Conservation (phyloP, 2,329 filamentous ascomycete genomes). For the Emydomyces testavorans region DNA sequence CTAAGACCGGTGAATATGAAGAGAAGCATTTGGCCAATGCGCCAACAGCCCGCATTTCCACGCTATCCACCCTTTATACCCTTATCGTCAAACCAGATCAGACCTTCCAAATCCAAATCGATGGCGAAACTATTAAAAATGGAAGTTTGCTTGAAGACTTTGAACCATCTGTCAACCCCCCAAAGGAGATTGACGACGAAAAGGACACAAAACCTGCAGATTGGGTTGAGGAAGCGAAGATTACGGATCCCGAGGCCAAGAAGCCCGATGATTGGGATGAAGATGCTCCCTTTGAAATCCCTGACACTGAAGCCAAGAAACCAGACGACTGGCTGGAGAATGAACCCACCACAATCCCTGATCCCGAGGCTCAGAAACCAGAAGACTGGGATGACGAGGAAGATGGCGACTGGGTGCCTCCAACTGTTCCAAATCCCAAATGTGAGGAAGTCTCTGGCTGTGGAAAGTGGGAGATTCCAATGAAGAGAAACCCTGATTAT, state of each 20-base stretch:
- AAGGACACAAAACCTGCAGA: constrained; percentile 88
- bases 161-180: constrained; percentile 80
- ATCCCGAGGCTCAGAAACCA: constrained; percentile 93
- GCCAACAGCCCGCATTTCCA: constrained; percentile 75
- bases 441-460: constrained; percentile 88
- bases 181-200: constrained; percentile 85
- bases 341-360: constrained; percentile 69
- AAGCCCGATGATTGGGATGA: constrained; percentile 99
- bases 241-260: constrained; percentile 78
- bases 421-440: constrained; percentile 89
- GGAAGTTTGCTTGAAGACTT: constrained; percentile 93
- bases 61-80: constrained; percentile 91
- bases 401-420: constrained; percentile 92
- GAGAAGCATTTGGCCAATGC: constrained; percentile 92
- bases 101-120: constrained; percentile 83
- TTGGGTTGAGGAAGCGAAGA: constrained; percentile 91
- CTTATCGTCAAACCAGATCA: constrained; percentile 94
- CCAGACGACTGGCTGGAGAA: constrained; percentile 94
- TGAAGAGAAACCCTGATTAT: constrained; percentile 90
- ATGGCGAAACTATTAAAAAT: constrained; percentile 76
- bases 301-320: constrained; percentile 81
- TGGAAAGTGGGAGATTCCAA: constrained; percentile 80
- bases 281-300: constrained; percentile 91
- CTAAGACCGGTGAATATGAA: constrained; percentile 98
- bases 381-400: constrained; percentile 99